These are phyloP conservation scores for Kodamaea ohmeri DNA, from an alignment of 1,139 yeast species.

Conservation along the genomic window DNA sequence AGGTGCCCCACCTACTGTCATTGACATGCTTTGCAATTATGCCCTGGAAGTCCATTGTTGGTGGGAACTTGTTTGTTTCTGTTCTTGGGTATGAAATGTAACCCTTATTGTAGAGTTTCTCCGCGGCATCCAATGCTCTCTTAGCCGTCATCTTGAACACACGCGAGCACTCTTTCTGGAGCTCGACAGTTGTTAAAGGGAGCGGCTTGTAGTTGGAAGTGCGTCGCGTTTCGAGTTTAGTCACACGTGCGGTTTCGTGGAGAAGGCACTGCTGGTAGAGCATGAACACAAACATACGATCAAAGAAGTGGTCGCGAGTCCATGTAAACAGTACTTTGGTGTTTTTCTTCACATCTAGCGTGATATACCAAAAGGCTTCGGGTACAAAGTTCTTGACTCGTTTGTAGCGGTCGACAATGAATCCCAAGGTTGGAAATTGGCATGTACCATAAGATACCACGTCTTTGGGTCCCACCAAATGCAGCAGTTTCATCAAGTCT, in stretches of 20 bases:
- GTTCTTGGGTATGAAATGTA: conserved; percentile 95
- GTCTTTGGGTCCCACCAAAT: conserved; percentile 24
- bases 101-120: conserved; percentile 79
- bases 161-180: conserved; percentile 82
- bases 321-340: conserved; percentile 51
- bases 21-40: conserved; percentile 60
- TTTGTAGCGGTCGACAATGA: conserved; percentile 89
- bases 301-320: conserved; percentile 72
- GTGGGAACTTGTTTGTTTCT: conserved; percentile 87
- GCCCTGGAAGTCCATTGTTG: conserved; percentile 62
- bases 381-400: conserved; percentile 68
- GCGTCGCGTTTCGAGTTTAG: conserved; percentile 55
- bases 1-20: conserved; percentile 48
- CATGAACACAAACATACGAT: conserved; percentile 58
- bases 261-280: conserved; percentile 66
- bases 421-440: conserved; percentile 95
- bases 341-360: conserved; percentile 43
- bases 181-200: conserved; percentile 93
- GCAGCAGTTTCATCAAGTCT: conserved; percentile 37
- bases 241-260: conserved; percentile 47
- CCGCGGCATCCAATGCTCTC: conserved; percentile 79
- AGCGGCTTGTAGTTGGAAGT: conserved; percentile 78
- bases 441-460: conserved; percentile 83
- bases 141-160: conserved; percentile 79
- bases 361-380: conserved; percentile 80